These are phyloP conservation scores for Stropharia rugosoannulata DNA, from an alignment of 768 basidiomycete species.

Conservation along the genomic window DNA sequence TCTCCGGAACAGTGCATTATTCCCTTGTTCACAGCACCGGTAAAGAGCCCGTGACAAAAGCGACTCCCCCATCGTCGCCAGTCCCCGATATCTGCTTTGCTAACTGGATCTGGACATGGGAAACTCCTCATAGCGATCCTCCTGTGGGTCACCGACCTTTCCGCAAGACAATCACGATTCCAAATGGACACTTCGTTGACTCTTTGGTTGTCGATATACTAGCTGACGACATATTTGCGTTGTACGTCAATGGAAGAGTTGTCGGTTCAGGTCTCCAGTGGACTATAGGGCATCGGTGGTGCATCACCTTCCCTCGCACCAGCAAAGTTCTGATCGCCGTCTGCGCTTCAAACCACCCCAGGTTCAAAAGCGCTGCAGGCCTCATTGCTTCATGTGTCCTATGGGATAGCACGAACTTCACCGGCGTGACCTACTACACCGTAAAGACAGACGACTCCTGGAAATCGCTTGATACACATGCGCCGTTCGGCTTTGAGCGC, in stretches of 20 bases:
- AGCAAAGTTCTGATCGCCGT: conserved; percentile 30
- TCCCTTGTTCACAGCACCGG: too few relatives aligned
- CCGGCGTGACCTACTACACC: conserved; percentile 25
- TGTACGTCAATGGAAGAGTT: conserved; percentile 28
- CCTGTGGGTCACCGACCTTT: conserved; percentile 23
- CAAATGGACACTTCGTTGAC: conserved; percentile 21
- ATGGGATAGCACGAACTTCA: conserved; percentile 21
- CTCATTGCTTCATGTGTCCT: conserved; percentile 23
- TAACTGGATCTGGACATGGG: conserved; percentile 31
- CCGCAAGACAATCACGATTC: conserved; percentile 21
- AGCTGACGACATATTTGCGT: conserved; percentile 25
- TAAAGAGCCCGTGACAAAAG: too few relatives aligned
- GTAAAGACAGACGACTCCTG: conserved; percentile 29
- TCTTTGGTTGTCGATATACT: conserved; percentile 28
- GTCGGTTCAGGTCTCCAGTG: conserved; percentile 23
- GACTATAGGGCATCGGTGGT: conserved; percentile 22
- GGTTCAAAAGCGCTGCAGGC: conserved; percentile 14
- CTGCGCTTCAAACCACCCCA: conserved; percentile 13
- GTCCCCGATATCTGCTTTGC: neutral
- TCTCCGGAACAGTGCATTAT: too few relatives aligned
- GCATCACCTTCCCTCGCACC: conserved; percentile 21
- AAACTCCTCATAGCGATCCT: conserved; percentile 14
- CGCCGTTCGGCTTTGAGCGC: conserved; percentile 25
- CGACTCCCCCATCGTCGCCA: conserved; percentile 44
- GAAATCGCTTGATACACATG: conserved; percentile 18